These are phyloP conservation scores for Nepenthes alata DNA, from an alignment of 179 eudicot genomes.

Conservation along the genomic window DNA sequence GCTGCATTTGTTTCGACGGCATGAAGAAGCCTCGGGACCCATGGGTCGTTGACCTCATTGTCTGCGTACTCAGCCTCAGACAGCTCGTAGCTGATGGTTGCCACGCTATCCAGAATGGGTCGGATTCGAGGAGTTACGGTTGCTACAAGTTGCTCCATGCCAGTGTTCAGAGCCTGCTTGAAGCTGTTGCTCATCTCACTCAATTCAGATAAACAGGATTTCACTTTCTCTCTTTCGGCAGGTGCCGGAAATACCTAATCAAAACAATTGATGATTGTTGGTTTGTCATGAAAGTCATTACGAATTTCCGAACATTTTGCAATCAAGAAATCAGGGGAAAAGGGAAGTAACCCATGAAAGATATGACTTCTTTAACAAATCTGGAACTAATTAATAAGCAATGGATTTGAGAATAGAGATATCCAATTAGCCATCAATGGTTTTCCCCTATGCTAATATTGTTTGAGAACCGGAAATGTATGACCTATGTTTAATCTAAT, in stretches of 20 bases:
- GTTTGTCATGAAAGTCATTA: background rate
- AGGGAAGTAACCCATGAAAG: background rate
- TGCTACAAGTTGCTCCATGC: conserved; percentile 78
- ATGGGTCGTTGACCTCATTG: conserved; percentile 89
- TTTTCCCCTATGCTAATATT: too few relatives aligned
- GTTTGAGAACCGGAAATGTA: too few relatives aligned
- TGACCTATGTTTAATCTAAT: too few relatives aligned
- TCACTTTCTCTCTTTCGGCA: conserved; percentile 69
- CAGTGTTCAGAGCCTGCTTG: conserved; percentile 62
- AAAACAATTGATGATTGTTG: conserved; percentile 1
- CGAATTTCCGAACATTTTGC: background rate
- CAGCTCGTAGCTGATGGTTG: conserved; percentile 75
- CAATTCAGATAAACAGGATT: conserved; percentile 71
- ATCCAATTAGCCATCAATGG: background rate
- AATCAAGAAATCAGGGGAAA: background rate
- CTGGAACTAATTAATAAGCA: background rate
- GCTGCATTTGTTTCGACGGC: conserved; percentile 70
- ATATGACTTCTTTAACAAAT: background rate
- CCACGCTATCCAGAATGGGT: conserved; percentile 69
- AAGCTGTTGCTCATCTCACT: conserved; percentile 62
- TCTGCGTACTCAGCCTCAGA: conserved; percentile 94
- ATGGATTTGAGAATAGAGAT: background rate
- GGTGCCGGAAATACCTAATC: conserved; percentile 71
- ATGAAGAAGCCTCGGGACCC: conserved; percentile 92
- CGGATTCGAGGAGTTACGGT: conserved; percentile 71